Conservation (phyloP, 129 eudicot genomes). For the Lactuca saligna region DNA sequence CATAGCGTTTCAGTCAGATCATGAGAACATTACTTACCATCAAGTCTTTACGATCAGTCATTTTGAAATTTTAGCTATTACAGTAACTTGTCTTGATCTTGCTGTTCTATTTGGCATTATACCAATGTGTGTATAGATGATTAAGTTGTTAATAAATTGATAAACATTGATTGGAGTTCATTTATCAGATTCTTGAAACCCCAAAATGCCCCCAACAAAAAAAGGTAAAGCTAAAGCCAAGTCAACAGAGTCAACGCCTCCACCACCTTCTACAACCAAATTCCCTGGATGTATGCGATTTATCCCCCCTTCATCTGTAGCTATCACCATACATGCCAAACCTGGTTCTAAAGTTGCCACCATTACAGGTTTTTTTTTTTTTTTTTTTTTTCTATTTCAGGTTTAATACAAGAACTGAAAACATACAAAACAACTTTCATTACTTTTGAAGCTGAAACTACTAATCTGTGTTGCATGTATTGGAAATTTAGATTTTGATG, state of each 20-base stretch:
- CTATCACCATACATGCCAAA: conserved; percentile 91
- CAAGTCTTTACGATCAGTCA: not conserved
- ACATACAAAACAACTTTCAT: too few relatives aligned
- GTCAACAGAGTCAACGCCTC: conserved; percentile 43
- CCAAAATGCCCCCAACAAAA: conserved; percentile 62
- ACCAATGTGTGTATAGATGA: not conserved
- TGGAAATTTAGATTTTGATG: conserved; percentile 52
- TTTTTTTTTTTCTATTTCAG: conserved; percentile 18
- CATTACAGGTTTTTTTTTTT: conserved; percentile 67
- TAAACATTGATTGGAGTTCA: too few relatives aligned
- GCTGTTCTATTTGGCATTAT: not conserved
- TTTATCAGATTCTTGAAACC: not conserved
- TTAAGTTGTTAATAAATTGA: not conserved
- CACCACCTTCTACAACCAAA: conserved; percentile 30
- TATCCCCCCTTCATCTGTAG: conserved; percentile 72
- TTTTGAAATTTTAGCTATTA: too few relatives aligned
- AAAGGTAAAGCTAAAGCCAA: conserved; percentile 59
- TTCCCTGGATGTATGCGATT: conserved; percentile 73
- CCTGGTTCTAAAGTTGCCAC: conserved; percentile 91
- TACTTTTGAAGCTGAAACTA: not conserved
- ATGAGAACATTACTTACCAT: not conserved
- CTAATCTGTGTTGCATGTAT: not conserved
- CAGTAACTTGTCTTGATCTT: not conserved
- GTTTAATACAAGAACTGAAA: not conserved
- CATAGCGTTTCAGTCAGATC: not conserved